Conservation (phyloP, 2,329 filamentous ascomycete genomes). For the Neoascochyta sp. region DNA sequence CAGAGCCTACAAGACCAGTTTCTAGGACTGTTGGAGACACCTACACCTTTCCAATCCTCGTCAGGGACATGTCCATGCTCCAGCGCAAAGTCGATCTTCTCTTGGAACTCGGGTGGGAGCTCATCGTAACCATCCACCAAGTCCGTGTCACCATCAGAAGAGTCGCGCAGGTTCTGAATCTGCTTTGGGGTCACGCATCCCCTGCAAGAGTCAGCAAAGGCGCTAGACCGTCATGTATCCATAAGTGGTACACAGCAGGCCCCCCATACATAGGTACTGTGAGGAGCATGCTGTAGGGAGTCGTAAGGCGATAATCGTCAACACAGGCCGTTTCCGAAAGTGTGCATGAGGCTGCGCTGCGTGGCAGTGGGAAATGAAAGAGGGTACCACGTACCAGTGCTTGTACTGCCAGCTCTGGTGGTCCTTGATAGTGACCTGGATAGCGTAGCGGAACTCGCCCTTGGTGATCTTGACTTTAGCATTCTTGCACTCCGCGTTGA, state of each 20-base stretch:
- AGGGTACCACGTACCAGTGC: constrained; percentile 66
- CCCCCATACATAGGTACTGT: too few species aligned
- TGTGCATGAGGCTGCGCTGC: too few species aligned
- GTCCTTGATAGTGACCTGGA: constrained; percentile 61
- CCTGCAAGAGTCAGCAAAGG: constrained; percentile 50
- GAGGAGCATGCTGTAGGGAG: too few species aligned
- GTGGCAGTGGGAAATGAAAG: background rate
- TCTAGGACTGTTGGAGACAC: too few species aligned
- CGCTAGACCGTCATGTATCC: too few species aligned
- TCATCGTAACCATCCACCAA: constrained; percentile 80
- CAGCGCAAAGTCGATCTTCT: constrained; percentile 70
- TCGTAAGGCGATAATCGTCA: too few species aligned
- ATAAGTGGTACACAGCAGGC: too few species aligned
- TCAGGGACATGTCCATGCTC: constrained; percentile 76
- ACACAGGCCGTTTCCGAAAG: too few species aligned
- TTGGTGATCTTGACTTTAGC: constrained; percentile 68
- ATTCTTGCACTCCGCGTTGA: constrained; percentile 68
- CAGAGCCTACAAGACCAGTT: too few species aligned
- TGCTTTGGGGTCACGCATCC: constrained; percentile 81
- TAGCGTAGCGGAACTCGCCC: constrained; percentile 66
- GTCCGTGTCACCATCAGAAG: constrained; percentile 58
- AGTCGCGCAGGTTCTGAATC: constrained; percentile 61
- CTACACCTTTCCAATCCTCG: constrained; percentile 84
- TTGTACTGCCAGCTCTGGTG: constrained; percentile 71
- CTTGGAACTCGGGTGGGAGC: constrained; percentile 62